Base-by-base conservation (phyloP, 352 stramenopile genomes). In the Blastocystis sp. region DNA sequence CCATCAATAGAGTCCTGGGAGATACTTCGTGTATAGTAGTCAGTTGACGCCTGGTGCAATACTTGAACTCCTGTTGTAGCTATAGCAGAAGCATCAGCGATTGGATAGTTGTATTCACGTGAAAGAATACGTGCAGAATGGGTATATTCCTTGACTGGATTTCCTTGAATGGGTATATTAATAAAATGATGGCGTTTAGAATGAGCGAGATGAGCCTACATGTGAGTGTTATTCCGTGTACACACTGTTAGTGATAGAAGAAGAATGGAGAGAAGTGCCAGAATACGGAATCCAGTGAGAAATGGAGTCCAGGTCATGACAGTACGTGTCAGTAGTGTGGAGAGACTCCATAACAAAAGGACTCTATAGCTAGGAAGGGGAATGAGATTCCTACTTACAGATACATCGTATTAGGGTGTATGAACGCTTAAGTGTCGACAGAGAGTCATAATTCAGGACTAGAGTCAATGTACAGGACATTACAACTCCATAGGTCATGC, bases 171-270 rank as follows among this genome's bases (percentile, higher is more conserved):
- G 0, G 73, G 73, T 3, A 84, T 84, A 35, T 84, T 84, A 30
- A 84, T 84, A 51, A 84, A 84, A 42, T 84, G 73, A 17, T 84
- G 73, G n/a, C 73, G n/a, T 11, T 27, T n/a, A 15, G 73, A 84
- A 22, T 69, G 59, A 24, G 42, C 17, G 3, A 84, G 24, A 15
- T 44, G 24, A 17, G 56, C 11, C 73, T 84, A 40, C 22, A 6
- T 22, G n/a, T 66, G 19, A 84, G 51, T n/a, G 13, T 1, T 2
- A 68, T 0, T 54, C 7, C 33, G 3, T 11, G 6, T n/a, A 35
- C 2, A 22, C 51, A 84, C 73, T 0, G 53, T 66, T 22, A 24
- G 6, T 22, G 17, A 7, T 0, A 66, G 42, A n/a, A 84, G 56
- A 48, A 84, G 5, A n/a, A 64, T 40, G 6, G 73, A 27, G 24